A percentile compares a stretch with the other conserved stretches of the same genome.
These are phyloP conservation scores for Fabrea salina DNA, from an alignment of 169 alveolate genomes.

Conservation along the genomic window DNA sequence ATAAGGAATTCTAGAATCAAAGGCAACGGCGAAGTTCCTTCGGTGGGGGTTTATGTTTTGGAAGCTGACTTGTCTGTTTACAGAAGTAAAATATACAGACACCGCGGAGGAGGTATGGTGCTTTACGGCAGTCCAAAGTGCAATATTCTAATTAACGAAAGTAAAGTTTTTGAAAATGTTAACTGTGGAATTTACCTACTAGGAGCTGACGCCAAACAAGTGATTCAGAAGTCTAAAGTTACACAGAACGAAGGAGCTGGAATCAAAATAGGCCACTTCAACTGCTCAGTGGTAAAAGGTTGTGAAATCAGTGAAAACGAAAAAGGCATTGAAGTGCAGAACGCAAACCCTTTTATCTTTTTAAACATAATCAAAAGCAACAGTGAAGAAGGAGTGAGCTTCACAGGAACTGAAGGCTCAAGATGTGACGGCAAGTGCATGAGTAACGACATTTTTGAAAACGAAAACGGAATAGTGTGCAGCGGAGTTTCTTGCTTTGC, in stretches of 20 bases:
- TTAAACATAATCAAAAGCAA: slow-evolving; percentile 57
- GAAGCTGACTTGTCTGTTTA: not conserved
- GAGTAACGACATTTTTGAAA: slow-evolving; percentile 40
- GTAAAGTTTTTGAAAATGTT: slow-evolving; percentile 46
- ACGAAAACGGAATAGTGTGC: slow-evolving; percentile 53
- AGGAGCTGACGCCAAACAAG: slow-evolving; percentile 60
- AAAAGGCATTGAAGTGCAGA: slow-evolving; percentile 42
- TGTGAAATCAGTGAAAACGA: slow-evolving; percentile 51
- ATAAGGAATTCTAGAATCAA: slow-evolving; percentile 42
- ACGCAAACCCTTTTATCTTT: slow-evolving; percentile 60
- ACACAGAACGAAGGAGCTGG: slow-evolving; percentile 65
- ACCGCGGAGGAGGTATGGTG: slow-evolving; percentile 50
- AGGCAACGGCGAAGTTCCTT: slow-evolving; percentile 44
- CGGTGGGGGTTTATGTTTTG: not conserved
- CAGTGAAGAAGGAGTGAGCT: slow-evolving; percentile 59
- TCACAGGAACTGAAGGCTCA: slow-evolving; percentile 33
- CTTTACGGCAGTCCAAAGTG: slow-evolving; percentile 35
- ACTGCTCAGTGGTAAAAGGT: slow-evolving; percentile 55
- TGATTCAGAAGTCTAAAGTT: slow-evolving; percentile 47
- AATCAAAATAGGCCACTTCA: slow-evolving; percentile 54
- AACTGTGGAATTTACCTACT: slow-evolving; percentile 53
- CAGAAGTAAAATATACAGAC: slow-evolving; percentile 5
- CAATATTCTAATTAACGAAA: slow-evolving; percentile 47
- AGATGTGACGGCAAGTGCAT: slow-evolving; percentile 48
- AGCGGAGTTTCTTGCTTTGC: slow-evolving; percentile 58